Conservation (phyloP, 495 filamentous ascomycete species). For the Corynascus novoguineensis region DNA sequence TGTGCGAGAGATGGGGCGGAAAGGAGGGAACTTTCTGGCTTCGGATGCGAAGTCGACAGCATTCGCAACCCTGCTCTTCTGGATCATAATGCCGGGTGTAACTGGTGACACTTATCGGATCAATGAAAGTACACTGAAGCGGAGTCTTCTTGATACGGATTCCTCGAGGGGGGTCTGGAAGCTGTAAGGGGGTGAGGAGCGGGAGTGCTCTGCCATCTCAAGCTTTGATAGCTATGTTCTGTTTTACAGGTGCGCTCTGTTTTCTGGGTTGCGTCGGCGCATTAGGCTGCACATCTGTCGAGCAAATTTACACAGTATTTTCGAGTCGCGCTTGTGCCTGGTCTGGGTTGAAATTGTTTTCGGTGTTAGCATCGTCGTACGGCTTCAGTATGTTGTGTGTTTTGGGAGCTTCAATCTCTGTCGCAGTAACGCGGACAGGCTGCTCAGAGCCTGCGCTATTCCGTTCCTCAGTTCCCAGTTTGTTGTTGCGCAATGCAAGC, state of each 20-base stretch:
- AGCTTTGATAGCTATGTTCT: not conserved
- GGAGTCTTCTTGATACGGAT: conserved; percentile 1
- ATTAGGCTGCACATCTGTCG: not conserved
- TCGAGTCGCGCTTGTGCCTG: not conserved
- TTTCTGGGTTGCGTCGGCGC: conserved; percentile 1
- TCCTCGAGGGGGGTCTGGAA: not conserved
- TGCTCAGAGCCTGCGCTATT: too few relatives aligned
- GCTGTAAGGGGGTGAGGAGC: not conserved
- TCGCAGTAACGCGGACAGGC: too few relatives aligned
- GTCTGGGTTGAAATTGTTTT: not conserved
- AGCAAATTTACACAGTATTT: not conserved
- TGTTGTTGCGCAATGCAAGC: too few relatives aligned
- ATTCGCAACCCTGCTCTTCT: conserved; percentile 5
- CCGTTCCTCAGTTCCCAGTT: too few relatives aligned
- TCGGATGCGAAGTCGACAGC: not conserved
- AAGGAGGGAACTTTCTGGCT: not conserved
- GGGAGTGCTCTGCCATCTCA: not conserved
- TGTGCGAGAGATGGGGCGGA: not conserved
- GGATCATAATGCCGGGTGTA: not conserved
- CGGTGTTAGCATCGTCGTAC: not conserved
- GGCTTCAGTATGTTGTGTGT: too few relatives aligned
- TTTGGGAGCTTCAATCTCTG: too few relatives aligned
- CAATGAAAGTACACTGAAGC: not conserved
- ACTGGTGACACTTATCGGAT: conserved; percentile 4
- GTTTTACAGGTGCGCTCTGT: conserved; percentile 5